Evolutionary conservation across 805 yeast genomes (phyloP).

Genomic region (Clavispora phyllophila): DNA sequence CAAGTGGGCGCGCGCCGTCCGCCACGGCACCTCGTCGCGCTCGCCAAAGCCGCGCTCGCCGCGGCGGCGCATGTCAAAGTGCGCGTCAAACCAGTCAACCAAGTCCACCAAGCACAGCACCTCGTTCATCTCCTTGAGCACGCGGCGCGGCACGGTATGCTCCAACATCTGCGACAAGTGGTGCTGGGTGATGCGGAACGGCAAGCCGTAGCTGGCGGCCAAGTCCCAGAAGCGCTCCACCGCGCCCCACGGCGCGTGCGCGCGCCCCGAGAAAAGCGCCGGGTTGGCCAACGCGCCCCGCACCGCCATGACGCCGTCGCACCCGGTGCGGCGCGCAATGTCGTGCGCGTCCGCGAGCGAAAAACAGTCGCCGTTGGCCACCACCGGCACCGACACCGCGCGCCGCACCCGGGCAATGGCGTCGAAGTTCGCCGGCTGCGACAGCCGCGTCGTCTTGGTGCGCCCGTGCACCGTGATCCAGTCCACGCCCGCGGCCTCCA

Average conservation of each 20-base stretch:
- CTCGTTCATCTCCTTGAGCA: slow-evolving; percentile 56
- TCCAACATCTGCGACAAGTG: slow-evolving; percentile 86
- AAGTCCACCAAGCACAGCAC: slow-evolving; percentile 54
- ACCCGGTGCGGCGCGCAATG: slow-evolving; percentile 65
- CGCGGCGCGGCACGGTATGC: slow-evolving; percentile 32
- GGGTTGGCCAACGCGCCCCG: slow-evolving; percentile 86
- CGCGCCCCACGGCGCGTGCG: slow-evolving; percentile 84
- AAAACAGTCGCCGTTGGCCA: slow-evolving; percentile 98
- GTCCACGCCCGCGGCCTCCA: slow-evolving; percentile 87
- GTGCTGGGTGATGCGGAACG: slow-evolving; percentile 79
- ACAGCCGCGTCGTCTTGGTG: slow-evolving; percentile 76
- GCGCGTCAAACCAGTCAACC: slow-evolving; percentile 75
- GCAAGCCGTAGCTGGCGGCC: slow-evolving; percentile 75
- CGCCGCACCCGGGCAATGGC: slow-evolving; percentile 68
- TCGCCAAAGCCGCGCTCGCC: slow-evolving; percentile 70
- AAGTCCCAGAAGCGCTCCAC: slow-evolving; percentile 79
- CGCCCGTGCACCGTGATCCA: slow-evolving; percentile 94
- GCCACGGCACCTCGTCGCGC: slow-evolving; percentile 33
- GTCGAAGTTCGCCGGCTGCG: slow-evolving; percentile 75
- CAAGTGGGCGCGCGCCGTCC: slow-evolving; percentile 9
- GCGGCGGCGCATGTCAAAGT: slow-evolving; percentile 60
- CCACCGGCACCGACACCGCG: slow-evolving; percentile 64
- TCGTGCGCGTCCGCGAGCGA: slow-evolving; percentile 54
- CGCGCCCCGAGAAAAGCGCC: slow-evolving; percentile 73
- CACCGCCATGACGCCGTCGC: slow-evolving; percentile 94